A percentile compares a stretch with the other conserved stretches of the same genome.
These are phyloP conservation scores for Fusarium pseudocircinatum DNA, from an alignment of 2,329 filamentous ascomycete species.

Conservation along the genomic window DNA sequence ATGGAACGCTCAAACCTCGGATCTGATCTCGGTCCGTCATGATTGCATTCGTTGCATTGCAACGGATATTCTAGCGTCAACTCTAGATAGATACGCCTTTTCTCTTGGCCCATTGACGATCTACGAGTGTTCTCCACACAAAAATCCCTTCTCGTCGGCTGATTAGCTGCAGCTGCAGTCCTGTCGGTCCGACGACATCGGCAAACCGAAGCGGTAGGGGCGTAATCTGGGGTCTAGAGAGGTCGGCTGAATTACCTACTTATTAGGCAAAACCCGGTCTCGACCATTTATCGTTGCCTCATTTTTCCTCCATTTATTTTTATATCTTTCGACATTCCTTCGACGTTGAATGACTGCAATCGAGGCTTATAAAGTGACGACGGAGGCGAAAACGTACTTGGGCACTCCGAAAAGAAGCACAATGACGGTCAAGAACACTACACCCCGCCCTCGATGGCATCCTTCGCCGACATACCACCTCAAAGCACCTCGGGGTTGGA, in stretches of 20 bases:
- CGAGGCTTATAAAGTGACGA: no score
- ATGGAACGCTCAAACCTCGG: background rate
- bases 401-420: background rate
- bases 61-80: constrained; percentile 3
- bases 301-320: background rate
- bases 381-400: background rate
- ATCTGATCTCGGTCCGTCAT: constrained; percentile 3
- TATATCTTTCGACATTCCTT: background rate
- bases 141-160: background rate
- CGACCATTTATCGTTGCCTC: background rate
- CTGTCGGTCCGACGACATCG: constrained; percentile 31
- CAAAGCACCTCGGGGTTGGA: constrained; percentile 37
- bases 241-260: constrained; percentile 31
- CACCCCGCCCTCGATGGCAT: constrained; percentile 24
- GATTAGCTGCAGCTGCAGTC: constrained; percentile 2
- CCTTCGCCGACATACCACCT: constrained; percentile 35
- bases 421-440: constrained; percentile 19
- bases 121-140: constrained; percentile 5
- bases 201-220: constrained; percentile 1
- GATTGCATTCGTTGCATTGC: background rate
- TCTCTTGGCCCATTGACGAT: background rate
- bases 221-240: constrained; percentile 13
- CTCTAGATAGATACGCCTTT: background rate
- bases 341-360: background rate
- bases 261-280: constrained; percentile 30